A percentile compares a stretch with the other conserved stretches of the same genome.
phyloP scores from a whole-genome alignment of 805 yeast species.

The Kluyveromyces lactis region DNA sequence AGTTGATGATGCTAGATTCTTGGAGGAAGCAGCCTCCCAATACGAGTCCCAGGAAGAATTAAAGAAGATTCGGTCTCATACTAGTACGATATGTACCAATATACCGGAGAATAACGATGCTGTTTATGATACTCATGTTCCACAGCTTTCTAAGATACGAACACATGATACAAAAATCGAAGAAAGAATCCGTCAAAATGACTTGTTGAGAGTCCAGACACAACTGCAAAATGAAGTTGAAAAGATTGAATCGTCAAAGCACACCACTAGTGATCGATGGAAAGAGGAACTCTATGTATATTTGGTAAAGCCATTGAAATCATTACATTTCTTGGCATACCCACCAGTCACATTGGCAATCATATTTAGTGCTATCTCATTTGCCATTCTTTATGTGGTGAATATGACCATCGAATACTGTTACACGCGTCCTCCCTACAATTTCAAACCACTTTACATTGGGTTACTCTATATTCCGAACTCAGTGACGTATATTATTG shows the following conservation, averaged over 20 bases:
- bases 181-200: slow-evolving; percentile 15
- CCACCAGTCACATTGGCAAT: slow-evolving; percentile 71
- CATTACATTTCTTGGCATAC: slow-evolving; percentile 51
- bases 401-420: slow-evolving; percentile 64
- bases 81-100: slow-evolving; percentile 10
- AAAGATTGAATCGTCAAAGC: slow-evolving; percentile 8
- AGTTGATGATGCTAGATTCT: not conserved
- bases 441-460: slow-evolving; percentile 52
- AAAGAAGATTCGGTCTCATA: slow-evolving; percentile 14
- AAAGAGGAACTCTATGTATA: slow-evolving; percentile 36
- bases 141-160: slow-evolving; percentile 18
- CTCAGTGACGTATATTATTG: slow-evolving; percentile 65
- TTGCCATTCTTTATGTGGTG: slow-evolving; percentile 61
- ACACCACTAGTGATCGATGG: slow-evolving; percentile 7
- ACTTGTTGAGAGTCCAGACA: slow-evolving; percentile 17
- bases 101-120: slow-evolving; percentile 8
- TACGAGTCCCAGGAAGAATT: slow-evolving; percentile 9
- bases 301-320: slow-evolving; percentile 49
- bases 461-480: slow-evolving; percentile 81
- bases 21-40: slow-evolving; percentile 1
- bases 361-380: slow-evolving; percentile 60
- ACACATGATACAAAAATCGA: slow-evolving; percentile 15
- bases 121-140: slow-evolving; percentile 17
- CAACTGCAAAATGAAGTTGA: slow-evolving; percentile 21
- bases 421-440: slow-evolving; percentile 59